Evolutionary conservation across 495 filamentous ascomycete genomes (phyloP), one percentile per base, ranked within the genome.

Genomic region (Annulohypoxylon bovei): DNA sequence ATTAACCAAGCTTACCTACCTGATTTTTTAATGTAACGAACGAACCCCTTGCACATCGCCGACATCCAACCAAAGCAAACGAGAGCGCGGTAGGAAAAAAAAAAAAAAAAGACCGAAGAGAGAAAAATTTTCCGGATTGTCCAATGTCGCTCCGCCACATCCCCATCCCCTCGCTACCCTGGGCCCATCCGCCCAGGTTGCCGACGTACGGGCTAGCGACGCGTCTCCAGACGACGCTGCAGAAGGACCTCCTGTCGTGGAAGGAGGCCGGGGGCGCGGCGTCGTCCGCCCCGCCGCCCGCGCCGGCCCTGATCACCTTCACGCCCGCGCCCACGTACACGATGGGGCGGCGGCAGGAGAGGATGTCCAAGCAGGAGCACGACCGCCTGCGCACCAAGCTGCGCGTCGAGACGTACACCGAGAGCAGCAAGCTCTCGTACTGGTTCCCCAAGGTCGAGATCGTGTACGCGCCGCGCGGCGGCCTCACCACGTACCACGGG

Each of bases 401-500:
- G 75, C 52, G 71, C 73, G 32, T 80, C 71, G 28, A 79, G 14
- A 28, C 30, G 0, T 11, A 14, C 16, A 6, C n/a, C 14, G 2
- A 1, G 1, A 28, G n/a, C n/a, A n/a, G 25, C 49, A n/a, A 35
- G 63, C 71, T 2, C 44, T 81, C 20, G 73, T 76, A 16, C 62
- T 44, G 20, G 42, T 54, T 68, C 32, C 75, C 77, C 37, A 57
- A 76, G 14, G 91, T 93, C 18, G 86, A 89, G 18, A 85, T 96
- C 71, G 76, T 87, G 39, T 84, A 89, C 58, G 90, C 93, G 5
- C 86, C 90, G 6, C 89, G 95, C 47, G 95, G 95, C 68, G 95
- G 95, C 0, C 92, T 95, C 63, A 94, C 92, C 0, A 98, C 95
- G 4, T 99, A 97, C 82, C 95, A 99, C 76, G 95, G 95, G 0